phyloP scores from a whole-genome alignment of 768 basidiomycete species.

The Cyclocybe cylindracea region DNA sequence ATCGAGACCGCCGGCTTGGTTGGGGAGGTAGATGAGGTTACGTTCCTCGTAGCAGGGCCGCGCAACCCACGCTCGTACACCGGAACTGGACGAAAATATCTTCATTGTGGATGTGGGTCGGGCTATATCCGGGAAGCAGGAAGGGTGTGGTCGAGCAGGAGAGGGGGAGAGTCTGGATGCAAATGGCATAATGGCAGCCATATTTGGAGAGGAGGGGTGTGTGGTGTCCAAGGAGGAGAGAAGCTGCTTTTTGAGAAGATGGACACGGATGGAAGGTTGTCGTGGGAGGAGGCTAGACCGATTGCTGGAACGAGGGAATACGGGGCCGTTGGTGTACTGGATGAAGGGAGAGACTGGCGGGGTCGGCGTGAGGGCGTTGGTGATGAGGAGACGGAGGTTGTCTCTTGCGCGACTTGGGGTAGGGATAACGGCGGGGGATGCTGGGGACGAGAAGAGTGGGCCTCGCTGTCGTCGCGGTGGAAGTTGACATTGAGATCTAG shows the following conservation, averaged over 20 bases:
- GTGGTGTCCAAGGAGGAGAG: constrained; percentile 41
- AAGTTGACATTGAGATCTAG: too few relatives aligned
- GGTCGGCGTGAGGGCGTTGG: constrained; percentile 44
- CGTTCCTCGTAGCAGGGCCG: constrained; percentile 81
- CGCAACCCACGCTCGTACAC: constrained; percentile 67
- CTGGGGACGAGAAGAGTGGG: constrained; percentile 8
- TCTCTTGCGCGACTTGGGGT: background rate
- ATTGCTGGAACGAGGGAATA: constrained; percentile 44
- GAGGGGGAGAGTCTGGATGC: constrained; percentile 30
- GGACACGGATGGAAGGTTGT: constrained; percentile 40
- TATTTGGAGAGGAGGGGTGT: constrained; percentile 41
- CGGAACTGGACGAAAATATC: constrained; percentile 46
- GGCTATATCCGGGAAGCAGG: constrained; percentile 21
- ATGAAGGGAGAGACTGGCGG: constrained; percentile 50
- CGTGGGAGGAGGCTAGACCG: constrained; percentile 35
- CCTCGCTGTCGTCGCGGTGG: constrained; percentile 26
- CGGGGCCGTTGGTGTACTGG: constrained; percentile 19
- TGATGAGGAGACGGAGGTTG: constrained; percentile 43
- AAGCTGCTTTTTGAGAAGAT: constrained; percentile 53
- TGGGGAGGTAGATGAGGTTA: constrained; percentile 51
- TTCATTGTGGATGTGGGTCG: constrained; percentile 31
- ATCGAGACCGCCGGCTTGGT: constrained; percentile 31
- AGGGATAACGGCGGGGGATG: constrained; percentile 26
- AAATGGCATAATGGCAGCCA: constrained; percentile 44
- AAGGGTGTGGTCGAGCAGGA: constrained; percentile 21